Conservation (phyloP, 139 green algal species). For the Chlorella ohadii region DNA sequence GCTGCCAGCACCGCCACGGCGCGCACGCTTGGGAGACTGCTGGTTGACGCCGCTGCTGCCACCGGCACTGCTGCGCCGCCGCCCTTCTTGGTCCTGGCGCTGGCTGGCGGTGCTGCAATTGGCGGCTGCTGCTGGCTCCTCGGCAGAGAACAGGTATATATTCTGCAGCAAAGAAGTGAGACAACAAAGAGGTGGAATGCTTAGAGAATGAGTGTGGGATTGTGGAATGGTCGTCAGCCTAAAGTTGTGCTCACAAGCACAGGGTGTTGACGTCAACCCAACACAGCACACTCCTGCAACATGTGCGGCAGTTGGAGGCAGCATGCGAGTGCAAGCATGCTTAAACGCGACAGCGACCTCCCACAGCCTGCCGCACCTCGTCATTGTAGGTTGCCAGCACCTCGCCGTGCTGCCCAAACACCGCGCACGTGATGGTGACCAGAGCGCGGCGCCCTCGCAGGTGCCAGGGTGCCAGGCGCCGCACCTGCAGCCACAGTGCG, state of each 20-base stretch:
- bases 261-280: too few relatives aligned
- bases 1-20: background rate
- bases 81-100: too few relatives aligned
- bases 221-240: too few relatives aligned
- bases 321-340: too few relatives aligned
- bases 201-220: too few relatives aligned
- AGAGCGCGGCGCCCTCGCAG: background rate
- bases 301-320: too few relatives aligned
- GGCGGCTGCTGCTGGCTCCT: background rate
- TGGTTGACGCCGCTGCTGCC: constrained; percentile 2
- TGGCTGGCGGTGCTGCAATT: constrained; percentile 6
- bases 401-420: constrained; percentile 40
- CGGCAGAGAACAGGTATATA: too few relatives aligned
- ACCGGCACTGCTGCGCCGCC: background rate
- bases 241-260: too few relatives aligned
- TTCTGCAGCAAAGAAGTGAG: too few relatives aligned
- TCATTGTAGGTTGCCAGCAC: constrained; percentile 52
- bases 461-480: constrained; percentile 40
- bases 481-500: constrained; percentile 20
- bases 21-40: background rate
- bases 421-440: constrained; percentile 46
- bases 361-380: constrained; percentile 6
- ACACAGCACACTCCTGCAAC: too few relatives aligned
- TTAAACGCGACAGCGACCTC: too few relatives aligned
- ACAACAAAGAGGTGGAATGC: too few relatives aligned